Percentiles rank a stretch among this genome's conserved stretches.
Conservation (phyloP, 768 basidiomycete genomes). For the Porphyrellus cyaneotinctus region DNA sequence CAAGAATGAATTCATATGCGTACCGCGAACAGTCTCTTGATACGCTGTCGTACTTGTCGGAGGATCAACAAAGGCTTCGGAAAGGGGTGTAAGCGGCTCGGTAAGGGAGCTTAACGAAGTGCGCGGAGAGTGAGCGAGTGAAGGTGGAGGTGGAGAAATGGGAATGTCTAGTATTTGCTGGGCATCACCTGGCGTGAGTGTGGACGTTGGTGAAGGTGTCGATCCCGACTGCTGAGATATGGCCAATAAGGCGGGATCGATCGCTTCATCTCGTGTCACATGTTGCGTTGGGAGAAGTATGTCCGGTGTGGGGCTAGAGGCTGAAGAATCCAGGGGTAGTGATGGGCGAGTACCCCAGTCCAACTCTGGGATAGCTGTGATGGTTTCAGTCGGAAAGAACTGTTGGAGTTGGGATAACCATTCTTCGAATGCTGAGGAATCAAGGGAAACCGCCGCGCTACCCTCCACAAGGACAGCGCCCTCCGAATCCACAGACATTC, state of each 20-base stretch:
- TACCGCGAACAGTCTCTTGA: slow-evolving; percentile 11
- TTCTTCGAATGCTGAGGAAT: slow-evolving; percentile 42
- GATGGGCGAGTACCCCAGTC: slow-evolving; percentile 4
- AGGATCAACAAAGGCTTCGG: slow-evolving; percentile 14
- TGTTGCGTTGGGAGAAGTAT: not conserved
- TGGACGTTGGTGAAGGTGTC: not conserved
- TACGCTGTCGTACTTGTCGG: not conserved
- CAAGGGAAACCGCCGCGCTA: slow-evolving; percentile 18
- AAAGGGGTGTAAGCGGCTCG: slow-evolving; percentile 24
- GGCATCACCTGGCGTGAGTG: not conserved
- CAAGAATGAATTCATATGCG: not conserved
- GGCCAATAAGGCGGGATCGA: slow-evolving; percentile 33
- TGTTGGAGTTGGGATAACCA: slow-evolving; percentile 51
- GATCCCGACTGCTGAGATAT: slow-evolving; percentile 19
- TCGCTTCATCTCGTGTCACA: slow-evolving; percentile 20
- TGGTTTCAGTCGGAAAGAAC: slow-evolving; percentile 33
- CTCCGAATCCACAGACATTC: slow-evolving; percentile 7
- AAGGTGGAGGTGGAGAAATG: slow-evolving; percentile 14
- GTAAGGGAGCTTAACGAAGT: slow-evolving; percentile 31
- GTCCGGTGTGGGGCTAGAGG: not conserved
- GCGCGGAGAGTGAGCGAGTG: slow-evolving; percentile 27
- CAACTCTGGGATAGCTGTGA: slow-evolving; percentile 5
- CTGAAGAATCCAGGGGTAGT: not conserved
- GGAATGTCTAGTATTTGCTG: slow-evolving; percentile 1
- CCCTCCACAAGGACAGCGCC: slow-evolving; percentile 6